Evolutionary conservation across 1,284 basidiomycete genomes (phyloP).

Genomic region (Rhodotorula sp.): DNA sequence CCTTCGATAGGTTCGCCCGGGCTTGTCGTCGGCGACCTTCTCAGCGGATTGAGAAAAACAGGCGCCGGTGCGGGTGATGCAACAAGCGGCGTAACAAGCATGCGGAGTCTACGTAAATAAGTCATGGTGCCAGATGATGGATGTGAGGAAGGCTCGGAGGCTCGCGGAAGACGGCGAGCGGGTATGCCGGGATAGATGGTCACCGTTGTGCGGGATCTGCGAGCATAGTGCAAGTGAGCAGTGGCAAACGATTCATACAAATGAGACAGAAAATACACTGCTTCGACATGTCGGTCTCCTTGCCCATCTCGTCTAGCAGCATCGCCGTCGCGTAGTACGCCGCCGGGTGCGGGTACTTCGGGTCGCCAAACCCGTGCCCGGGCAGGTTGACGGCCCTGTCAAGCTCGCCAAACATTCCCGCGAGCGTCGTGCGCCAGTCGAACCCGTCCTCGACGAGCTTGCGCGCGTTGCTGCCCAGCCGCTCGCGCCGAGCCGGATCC

Average conservation of each 20-base stretch:
- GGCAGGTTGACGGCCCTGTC: slow-evolving; percentile 21
- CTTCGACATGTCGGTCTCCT: slow-evolving; percentile 16
- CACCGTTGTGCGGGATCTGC: no score
- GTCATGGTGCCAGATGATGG: no score
- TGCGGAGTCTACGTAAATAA: no score
- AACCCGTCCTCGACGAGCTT: slow-evolving; percentile 30
- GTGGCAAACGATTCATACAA: no score
- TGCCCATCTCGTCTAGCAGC: slow-evolving; percentile 21
- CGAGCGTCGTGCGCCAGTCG: slow-evolving; percentile 30
- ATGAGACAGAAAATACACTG: slow-evolving; percentile 8
- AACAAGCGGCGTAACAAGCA: no score
- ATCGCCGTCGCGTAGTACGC: slow-evolving; percentile 29
- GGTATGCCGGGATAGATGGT: no score
- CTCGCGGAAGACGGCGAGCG: no score
- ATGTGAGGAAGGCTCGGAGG: no score
- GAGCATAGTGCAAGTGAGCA: background rate
- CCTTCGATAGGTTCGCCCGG: no score
- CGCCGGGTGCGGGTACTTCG: slow-evolving; percentile 25
- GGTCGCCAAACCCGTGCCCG: slow-evolving; percentile 1
- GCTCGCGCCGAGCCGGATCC: slow-evolving; percentile 9
- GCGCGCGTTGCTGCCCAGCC: slow-evolving; percentile 28
- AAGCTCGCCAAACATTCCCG: slow-evolving; percentile 28
- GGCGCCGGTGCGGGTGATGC: no score
- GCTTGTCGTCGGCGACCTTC: no score
- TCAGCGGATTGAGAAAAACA: no score